phyloP scores from a whole-genome alignment of 495 filamentous ascomycete genomes.

The Letharia columbiana region DNA sequence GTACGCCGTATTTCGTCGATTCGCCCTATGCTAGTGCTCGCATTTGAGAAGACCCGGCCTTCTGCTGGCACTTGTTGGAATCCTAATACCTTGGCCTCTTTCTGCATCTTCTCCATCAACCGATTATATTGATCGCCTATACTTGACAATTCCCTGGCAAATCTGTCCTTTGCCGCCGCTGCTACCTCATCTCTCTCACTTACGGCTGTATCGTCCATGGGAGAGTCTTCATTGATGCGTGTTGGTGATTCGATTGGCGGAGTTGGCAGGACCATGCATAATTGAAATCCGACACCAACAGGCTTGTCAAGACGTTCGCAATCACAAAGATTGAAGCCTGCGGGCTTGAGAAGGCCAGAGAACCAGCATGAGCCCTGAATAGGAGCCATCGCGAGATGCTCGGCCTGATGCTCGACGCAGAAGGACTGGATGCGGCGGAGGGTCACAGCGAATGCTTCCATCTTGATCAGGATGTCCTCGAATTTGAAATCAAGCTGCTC shows the following conservation, averaged over 20 bases:
- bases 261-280: background rate
- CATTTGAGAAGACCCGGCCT: conserved; percentile 22
- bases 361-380: background rate
- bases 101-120: conserved; percentile 23
- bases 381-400: background rate
- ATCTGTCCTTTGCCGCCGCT: background rate
- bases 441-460: background rate
- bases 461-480: background rate
- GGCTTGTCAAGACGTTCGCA: background rate
- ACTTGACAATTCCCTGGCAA: background rate
- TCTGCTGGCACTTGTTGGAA: conserved; percentile 30
- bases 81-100: conserved; percentile 24
- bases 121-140: conserved; percentile 20
- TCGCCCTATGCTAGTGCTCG: conserved; percentile 40
- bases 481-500: background rate
- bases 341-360: background rate
- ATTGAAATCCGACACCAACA: background rate
- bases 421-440: conserved; percentile 1
- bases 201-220: background rate
- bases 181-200: background rate
- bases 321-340: conserved; percentile 1
- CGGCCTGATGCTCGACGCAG: background rate
- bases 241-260: background rate
- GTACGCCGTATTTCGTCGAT: conserved; percentile 28
- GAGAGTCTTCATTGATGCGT: background rate